Evolutionary conservation across 2,329 filamentous ascomycete species (phyloP).

Genomic region (Mycosphaerella sp.): DNA sequence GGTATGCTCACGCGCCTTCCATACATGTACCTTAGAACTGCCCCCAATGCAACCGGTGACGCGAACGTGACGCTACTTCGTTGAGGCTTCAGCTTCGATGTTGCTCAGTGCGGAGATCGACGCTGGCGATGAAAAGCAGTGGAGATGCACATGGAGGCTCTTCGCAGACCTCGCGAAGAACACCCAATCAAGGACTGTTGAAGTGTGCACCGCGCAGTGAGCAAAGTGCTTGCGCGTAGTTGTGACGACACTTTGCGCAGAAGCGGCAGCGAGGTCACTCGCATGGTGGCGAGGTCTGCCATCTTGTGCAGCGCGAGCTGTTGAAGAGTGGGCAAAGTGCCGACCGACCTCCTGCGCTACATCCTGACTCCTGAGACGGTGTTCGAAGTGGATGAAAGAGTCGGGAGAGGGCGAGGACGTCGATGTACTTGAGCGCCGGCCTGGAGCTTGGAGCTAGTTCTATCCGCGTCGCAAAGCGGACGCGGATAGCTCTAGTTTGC

Average conservation of each 20-base stretch:
- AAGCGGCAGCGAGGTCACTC: not conserved
- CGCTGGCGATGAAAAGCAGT: not conserved
- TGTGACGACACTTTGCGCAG: not conserved
- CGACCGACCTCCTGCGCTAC: too few species aligned
- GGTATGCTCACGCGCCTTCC: not conserved
- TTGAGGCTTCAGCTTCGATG: not conserved
- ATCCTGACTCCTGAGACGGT: too few species aligned
- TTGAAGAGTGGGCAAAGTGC: too few species aligned
- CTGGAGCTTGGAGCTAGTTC: too few species aligned
- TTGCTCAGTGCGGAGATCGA: constrained; percentile 8
- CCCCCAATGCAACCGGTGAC: not conserved
- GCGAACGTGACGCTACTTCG: constrained; percentile 6
- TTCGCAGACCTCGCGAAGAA: constrained; percentile 4
- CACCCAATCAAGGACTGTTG: constrained; percentile 9
- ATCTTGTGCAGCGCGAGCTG: not conserved
- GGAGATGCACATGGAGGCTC: not conserved
- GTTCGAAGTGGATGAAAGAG: too few species aligned
- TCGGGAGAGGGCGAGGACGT: too few species aligned
- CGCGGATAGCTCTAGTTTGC: too few species aligned
- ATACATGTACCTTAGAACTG: too few species aligned
- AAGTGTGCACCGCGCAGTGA: constrained; percentile 6
- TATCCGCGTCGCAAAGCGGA: too few species aligned
- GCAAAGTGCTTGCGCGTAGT: not conserved
- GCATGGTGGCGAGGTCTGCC: not conserved
- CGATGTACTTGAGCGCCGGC: too few species aligned